Evolutionary conservation across 768 basidiomycete genomes (phyloP), one percentile per base, ranked within the genome.

Genomic region (Mycena latifolia): DNA sequence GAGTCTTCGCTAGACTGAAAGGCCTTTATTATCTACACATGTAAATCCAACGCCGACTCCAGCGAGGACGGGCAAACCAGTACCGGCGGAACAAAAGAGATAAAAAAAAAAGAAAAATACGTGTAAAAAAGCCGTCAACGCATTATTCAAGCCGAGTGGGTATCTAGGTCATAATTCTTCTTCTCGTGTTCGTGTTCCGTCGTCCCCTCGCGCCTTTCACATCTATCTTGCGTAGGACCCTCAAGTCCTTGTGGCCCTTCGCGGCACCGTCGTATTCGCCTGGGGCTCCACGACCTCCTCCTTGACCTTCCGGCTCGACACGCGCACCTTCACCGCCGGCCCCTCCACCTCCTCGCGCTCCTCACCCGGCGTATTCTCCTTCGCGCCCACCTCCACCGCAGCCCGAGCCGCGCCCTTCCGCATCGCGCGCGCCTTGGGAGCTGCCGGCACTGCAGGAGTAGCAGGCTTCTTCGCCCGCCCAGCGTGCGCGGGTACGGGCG

Each of bases 301-400:
- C 58, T 72, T 75, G 25, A 74, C 73, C 54, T 73, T 78, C 47
- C 74, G 73, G 39, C 77, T 77, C 67, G 81, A 79, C 18, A 79
- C 76, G 47, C 78, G 76, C 24, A 80, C 73, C 66, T 81, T 83
- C 20, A 72, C 74, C 29, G 74, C 69, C 15, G 69, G 53, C 41
- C 66, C 55, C 20, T 29, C 46, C 35, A 66, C 46, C 35, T 69
- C 67, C 29, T 51, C 77, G 0, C 73, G 77, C 24, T 78, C 75
- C 12, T 77, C 77, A 7, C 75, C 76, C 1, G 78, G 76, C 1
- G 80, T 72, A 56, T 84, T 84, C 72, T 84, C 82, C 65, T 85
- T 84, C 57, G 83, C 78, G 7, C 82, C 77, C 7, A 74, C 73
- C 10, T 72, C 69, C 37, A 75, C 71, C 37, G 67, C 69, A 4